Evolutionary conservation across 257 asterid genomes (phyloP), one percentile per base, ranked within the genome.

Genomic region (Echites panduratus): DNA sequence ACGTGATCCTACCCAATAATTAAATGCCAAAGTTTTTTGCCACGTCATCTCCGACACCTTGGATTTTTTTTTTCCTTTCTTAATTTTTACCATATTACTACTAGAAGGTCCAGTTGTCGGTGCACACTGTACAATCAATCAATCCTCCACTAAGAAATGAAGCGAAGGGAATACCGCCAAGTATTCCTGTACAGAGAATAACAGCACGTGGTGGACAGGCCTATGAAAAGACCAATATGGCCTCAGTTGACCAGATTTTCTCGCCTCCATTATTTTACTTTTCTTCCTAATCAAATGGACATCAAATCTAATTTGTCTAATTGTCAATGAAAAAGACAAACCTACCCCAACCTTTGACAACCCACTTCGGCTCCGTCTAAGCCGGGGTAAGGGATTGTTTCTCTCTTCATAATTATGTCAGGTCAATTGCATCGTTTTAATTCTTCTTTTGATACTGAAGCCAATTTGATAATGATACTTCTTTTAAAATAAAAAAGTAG

Each of bases 71-170:
- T 59, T 72, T 8, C 19, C 1, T 27, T 66, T 53, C 22, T 7
- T 38, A 11, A 9, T 5, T 63, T 16, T 29, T 64, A 73, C 76
- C 43, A 53, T 4, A 7, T 35, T 50, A 6, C 9, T 9, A 4
- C 19, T 59, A 8, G 6, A 7, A 24, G 44, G 73, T 32, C 9
- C 26, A 59, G 75, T 73, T 75, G 92, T 87, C 96, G 92, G 96
- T 80, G 82, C 59, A 38, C 78, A 69, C 43, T 3, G 75, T 72
- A 58, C 63, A 19, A 52, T 20, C 58, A 52, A 50, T 50, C 61
- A 2, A 35, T 16, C 27, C 29, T 14, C 72, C 4, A 11, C 54
- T 35, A 2, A 66, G 0, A 66, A 45, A 41, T 12, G 7, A 56
- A 9, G 32, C 6, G 72, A n/a, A 48, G 20, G 0, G 20, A 49